Evolutionary conservation across 2,329 filamentous ascomycete species (phyloP).

Genomic region (Pleoardoris graminearum): DNA sequence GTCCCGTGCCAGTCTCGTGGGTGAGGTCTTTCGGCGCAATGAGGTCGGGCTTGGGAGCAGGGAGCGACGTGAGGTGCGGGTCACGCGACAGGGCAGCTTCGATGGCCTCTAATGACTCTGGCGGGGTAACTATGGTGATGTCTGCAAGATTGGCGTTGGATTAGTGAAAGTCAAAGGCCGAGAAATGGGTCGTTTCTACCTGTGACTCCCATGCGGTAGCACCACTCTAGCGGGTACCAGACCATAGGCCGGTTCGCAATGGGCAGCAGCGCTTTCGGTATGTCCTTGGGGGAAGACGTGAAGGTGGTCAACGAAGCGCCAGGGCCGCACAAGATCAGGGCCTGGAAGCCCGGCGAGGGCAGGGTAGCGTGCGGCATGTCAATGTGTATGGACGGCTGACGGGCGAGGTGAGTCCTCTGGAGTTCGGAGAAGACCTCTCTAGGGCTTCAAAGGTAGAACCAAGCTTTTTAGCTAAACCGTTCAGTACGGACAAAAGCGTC

Average conservation of each 20-base stretch:
- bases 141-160: conserved; percentile 33
- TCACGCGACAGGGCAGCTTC: conserved; percentile 73
- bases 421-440: not conserved
- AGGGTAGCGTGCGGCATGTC: conserved; percentile 80
- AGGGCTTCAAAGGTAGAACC: not conserved
- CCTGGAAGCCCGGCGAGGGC: conserved; percentile 77
- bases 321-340: conserved; percentile 79
- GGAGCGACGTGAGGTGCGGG: conserved; percentile 73
- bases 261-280: conserved; percentile 79
- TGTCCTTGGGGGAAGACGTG: conserved; percentile 76
- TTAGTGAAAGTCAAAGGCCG: not conserved
- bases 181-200: conserved; percentile 52
- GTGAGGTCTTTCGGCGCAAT: conserved; percentile 76
- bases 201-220: conserved; percentile 77
- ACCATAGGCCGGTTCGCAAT: conserved; percentile 88
- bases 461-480: not conserved
- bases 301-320: conserved; percentile 83
- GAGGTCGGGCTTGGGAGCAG: conserved; percentile 72
- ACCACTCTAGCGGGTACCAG: conserved; percentile 86
- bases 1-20: conserved; percentile 84
- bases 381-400: not conserved
- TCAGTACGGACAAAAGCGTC: too few relatives aligned
- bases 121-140: conserved; percentile 61
- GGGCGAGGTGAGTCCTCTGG: not conserved
- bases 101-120: conserved; percentile 65